Evolutionary conservation across 257 asterid genomes (phyloP), one percentile per base, ranked within the genome.

Genomic region (Plantago major): DNA sequence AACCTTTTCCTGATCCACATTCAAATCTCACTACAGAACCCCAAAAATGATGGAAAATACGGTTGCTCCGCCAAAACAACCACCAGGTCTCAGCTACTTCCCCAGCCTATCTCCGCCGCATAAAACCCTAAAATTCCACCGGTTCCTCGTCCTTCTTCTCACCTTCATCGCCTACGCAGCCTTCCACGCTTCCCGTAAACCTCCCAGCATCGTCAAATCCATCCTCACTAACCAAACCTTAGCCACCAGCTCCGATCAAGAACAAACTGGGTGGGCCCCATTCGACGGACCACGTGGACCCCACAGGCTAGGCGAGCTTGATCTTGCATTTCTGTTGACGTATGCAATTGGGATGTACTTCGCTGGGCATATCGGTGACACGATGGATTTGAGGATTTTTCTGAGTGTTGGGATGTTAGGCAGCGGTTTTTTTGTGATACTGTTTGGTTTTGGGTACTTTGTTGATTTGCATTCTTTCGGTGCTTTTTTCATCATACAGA

Each of bases 141-240:
- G 76, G 47, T 69, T 81, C 14, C 64, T 84, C 13, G 90, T 86
- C 46, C 86, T 92, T 47, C 12, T 72, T 69, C 79, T 92, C 73
- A 89, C 98, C 40, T 92, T 86, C 75, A 28, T 71, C 14, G 95
- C 97, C 42, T 92, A 92, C 76, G 87, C 97, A 19, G 54, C 97
- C 59, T 92, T 92, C 76, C 98, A 92, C 17, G 90, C 95, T 42
- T 89, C 98, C 67, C 90, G 98, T 11, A 92, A 92, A 67, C 98
- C 98, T 60, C 98, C 97, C 38, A 92, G 98, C 79, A 92, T 92
- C 45, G 98, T 92, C 62, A 92, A 92, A 79, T 87, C 97, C 44
- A 58, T 84, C 15, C 87, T 92, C 52, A 89, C 90, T 10, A 61
- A 87, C 16, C 84, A 87, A 71, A 65, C 86, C 72, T 71, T 56